phyloP scores from a whole-genome alignment of 2,329 filamentous ascomycete genomes.

The Pestalotiopsis sp. region DNA sequence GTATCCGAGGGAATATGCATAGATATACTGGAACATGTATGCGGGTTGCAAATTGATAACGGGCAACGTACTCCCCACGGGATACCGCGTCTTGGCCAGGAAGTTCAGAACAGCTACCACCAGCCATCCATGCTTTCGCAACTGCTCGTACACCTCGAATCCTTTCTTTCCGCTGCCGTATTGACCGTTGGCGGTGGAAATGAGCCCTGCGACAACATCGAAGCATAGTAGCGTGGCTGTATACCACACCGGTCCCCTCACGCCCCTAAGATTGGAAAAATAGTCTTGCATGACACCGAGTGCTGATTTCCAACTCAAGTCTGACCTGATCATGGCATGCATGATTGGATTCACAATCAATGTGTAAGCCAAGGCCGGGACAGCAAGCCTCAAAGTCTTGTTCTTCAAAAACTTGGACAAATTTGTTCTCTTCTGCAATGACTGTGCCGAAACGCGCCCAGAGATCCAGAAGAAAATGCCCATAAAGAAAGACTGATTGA shows the following conservation, averaged over 20 bases:
- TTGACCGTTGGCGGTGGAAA: conserved; percentile 15
- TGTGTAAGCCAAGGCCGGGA: conserved; percentile 19
- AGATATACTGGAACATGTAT: conserved; percentile 21
- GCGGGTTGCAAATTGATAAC: conserved; percentile 18
- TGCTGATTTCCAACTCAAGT: neutral
- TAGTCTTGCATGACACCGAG: neutral
- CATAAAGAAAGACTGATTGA: conserved; percentile 24
- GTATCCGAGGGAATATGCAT: conserved; percentile 21
- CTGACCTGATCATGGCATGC: neutral
- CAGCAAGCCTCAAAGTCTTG: conserved; percentile 17
- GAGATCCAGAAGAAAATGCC: conserved; percentile 21
- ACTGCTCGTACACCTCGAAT: neutral
- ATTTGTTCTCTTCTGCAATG: conserved; percentile 10
- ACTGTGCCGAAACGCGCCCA: conserved; percentile 18
- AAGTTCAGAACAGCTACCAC: neutral
- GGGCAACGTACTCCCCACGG: conserved; percentile 17
- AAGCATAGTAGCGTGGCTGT: conserved; percentile 20
- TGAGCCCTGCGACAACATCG: conserved; percentile 15
- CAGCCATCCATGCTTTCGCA: neutral
- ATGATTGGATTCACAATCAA: conserved; percentile 9
- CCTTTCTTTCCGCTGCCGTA: neutral
- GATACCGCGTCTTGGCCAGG: neutral
- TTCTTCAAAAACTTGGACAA: conserved; percentile 15
- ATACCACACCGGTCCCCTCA: conserved; percentile 21
- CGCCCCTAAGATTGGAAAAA: conserved; percentile 10